phyloP scores from a whole-genome alignment of 2,329 filamentous ascomycete species.

The Botrytis medusae region DNA sequence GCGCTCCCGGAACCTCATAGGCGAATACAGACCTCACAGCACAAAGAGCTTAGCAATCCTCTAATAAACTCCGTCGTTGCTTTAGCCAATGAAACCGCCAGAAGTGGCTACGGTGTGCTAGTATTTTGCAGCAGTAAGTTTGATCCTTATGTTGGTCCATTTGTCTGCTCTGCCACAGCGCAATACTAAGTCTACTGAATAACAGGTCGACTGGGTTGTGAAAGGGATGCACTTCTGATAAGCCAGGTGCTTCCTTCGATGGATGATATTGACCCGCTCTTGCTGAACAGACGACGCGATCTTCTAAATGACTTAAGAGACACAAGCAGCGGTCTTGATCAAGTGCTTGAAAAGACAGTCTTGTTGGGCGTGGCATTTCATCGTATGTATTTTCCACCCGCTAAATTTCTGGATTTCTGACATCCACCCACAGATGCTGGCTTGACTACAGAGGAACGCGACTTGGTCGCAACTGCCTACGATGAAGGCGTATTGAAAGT shows the following conservation, averaged over 20 bases:
- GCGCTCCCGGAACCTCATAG: constrained; percentile 45
- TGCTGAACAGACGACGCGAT: constrained; percentile 61
- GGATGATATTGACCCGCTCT: constrained; percentile 44
- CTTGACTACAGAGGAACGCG: constrained; percentile 72
- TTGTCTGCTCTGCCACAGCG: background rate
- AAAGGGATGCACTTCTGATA: constrained; percentile 66
- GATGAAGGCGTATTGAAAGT: constrained; percentile 67
- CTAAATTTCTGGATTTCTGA: background rate
- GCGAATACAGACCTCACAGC: constrained; percentile 54
- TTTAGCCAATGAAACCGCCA: constrained; percentile 66
- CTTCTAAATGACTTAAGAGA: constrained; percentile 66
- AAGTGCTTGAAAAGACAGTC: constrained; percentile 62
- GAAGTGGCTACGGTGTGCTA: constrained; percentile 67
- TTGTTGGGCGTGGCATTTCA: constrained; percentile 72
- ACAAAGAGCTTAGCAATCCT: constrained; percentile 63
- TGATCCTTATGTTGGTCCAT: background rate
- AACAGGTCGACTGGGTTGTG: constrained; percentile 57
- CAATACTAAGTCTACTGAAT: background rate
- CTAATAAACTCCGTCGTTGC: constrained; percentile 70
- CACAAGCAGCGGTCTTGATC: constrained; percentile 65
- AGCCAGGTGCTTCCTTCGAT: constrained; percentile 62
- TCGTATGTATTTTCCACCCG: constrained; percentile 48
- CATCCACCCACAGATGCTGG: constrained; percentile 50
- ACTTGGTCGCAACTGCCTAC: constrained; percentile 69
- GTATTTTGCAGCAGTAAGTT: constrained; percentile 66